Evolutionary conservation across 148 eudicot species (phyloP), one percentile per base, ranked within the genome.

Genomic region (Hydrangea macrophylla): DNA sequence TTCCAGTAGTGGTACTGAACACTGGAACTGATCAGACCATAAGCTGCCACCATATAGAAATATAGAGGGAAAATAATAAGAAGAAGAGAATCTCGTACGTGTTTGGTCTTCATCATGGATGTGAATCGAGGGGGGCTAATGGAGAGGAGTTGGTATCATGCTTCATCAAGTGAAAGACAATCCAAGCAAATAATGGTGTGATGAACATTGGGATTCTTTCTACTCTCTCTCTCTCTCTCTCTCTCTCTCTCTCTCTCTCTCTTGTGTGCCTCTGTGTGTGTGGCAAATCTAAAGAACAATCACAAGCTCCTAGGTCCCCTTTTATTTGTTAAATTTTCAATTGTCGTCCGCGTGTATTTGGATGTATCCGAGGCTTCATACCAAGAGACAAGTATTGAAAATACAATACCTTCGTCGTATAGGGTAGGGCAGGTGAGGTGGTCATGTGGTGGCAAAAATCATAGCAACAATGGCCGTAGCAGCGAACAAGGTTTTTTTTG

Each of bases 171-270:
- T 25, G 6, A 17, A 24, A 65, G 72, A 74, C 32, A 56, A 57
- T 70, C 75, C 82, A 79, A 79, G 58, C 45, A 68, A 70, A 72
- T 26, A 75, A 72, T 18, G 74, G 70, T 58, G 73, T 32, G 48
- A 27, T 37, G 53, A 60, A 57, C 83, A 70, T 80, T 68, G 83
- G 76, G 83, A 80, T 80, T 75, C 83, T 63, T 72, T 55, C 26
- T 37, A 18, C 2, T 20, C 22, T 24, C 60, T 25, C 63, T 39
- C 56, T 39, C 54, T 39, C 55, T 50, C 65, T 5, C 37, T n/a
- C 54, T 31, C 69, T n/a, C n/a, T n/a, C n/a, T n/a, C n/a, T n/a
- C n/a, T n/a, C n/a, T n/a, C n/a, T n/a, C n/a, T n/a, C n/a, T n/a
- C n/a, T n/a, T n/a, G n/a, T n/a, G n/a, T n/a, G n/a, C n/a, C n/a